Conservation (phyloP, 331 rosid species). For the Stylosanthes scabra region DNA sequence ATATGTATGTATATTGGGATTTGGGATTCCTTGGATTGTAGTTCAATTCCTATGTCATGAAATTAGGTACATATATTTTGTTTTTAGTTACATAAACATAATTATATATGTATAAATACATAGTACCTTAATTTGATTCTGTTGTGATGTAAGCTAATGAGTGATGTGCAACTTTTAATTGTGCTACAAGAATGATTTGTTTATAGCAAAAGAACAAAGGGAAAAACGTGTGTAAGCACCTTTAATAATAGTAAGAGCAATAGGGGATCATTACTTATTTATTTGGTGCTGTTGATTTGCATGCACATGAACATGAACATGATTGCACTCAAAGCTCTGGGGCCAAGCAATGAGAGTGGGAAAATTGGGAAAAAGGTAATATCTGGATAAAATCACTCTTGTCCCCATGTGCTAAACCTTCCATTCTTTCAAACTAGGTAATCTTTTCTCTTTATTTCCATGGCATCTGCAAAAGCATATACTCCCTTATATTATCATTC, state of each 20-base stretch:
- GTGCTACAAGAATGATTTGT: background rate
- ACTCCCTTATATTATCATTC: constrained; percentile 35
- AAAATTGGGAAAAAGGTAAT: constrained; percentile 13
- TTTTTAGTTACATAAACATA: background rate
- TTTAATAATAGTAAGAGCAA: no score
- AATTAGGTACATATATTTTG: background rate
- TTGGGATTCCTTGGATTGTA: background rate
- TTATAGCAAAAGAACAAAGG: background rate
- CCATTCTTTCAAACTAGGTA: background rate
- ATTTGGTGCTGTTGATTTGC: background rate
- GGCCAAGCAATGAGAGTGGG: constrained; percentile 13
- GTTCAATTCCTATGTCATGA: background rate
- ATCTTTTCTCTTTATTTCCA: constrained; percentile 34
- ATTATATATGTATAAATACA: background rate
- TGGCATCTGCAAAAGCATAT: constrained; percentile 52
- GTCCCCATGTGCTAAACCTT: constrained; percentile 44
- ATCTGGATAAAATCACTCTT: constrained; percentile 7
- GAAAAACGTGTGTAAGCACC: background rate
- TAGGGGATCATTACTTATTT: background rate
- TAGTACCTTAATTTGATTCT: background rate
- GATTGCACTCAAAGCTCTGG: constrained; percentile 21
- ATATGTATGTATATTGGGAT: background rate
- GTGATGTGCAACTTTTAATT: background rate
- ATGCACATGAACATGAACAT: constrained; percentile 37
- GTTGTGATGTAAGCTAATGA: background rate